phyloP scores from a whole-genome alignment of 1,139 yeast genomes.

The Saccharomyces hybrid region DNA sequence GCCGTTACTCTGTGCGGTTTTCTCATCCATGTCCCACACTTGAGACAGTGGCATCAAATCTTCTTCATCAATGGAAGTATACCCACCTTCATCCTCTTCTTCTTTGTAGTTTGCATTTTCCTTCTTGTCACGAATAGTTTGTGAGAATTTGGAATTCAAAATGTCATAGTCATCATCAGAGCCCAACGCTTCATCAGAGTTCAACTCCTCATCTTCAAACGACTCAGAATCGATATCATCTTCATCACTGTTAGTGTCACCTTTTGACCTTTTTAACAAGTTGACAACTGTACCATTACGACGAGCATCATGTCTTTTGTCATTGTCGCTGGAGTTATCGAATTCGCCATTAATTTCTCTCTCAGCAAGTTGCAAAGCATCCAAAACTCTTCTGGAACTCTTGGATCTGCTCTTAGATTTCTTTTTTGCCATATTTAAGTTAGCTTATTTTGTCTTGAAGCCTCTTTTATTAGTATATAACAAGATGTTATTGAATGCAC shows the following conservation, averaged over 20 bases:
- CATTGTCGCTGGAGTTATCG: constrained; percentile 31
- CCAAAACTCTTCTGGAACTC: constrained; percentile 33
- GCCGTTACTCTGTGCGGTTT: constrained; percentile 33
- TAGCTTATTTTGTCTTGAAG: background rate
- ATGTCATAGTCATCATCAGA: constrained; percentile 70
- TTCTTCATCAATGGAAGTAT: constrained; percentile 56
- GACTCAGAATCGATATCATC: constrained; percentile 38
- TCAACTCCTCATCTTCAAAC: constrained; percentile 62
- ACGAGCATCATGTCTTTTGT: constrained; percentile 28
- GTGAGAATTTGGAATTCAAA: constrained; percentile 58
- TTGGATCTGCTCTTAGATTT: constrained; percentile 28
- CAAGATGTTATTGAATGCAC: background rate
- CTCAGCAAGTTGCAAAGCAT: constrained; percentile 47
- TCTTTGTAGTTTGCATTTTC: constrained; percentile 33
- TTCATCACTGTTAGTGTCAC: constrained; percentile 23
- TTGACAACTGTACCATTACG: constrained; percentile 35
- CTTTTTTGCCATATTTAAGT: constrained; percentile 26
- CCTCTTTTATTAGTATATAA: background rate
- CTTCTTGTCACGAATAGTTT: constrained; percentile 52
- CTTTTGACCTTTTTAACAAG: constrained; percentile 29
- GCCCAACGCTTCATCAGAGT: constrained; percentile 71
- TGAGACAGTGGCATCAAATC: constrained; percentile 72
- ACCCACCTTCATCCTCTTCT: constrained; percentile 40
- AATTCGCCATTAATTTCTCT: constrained; percentile 33
- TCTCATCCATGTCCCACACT: constrained; percentile 81